Evolutionary conservation across 2,329 filamentous ascomycete species (phyloP), one percentile per base, ranked within the genome.

Genomic region (Phyllosticta capitalensis): DNA sequence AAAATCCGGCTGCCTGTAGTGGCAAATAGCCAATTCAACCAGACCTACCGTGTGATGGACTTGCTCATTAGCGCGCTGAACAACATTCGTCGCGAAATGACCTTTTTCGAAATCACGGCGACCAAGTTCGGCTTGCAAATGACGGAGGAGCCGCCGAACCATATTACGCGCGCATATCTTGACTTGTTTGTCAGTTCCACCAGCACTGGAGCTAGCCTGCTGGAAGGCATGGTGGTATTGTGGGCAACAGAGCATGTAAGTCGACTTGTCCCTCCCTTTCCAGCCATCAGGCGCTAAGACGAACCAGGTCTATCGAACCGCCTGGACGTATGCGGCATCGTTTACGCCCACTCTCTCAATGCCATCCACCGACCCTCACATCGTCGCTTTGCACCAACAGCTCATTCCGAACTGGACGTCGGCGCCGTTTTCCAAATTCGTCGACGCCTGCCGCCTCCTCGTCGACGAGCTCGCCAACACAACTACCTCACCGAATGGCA

Each of bases 161-260:
- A 74, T 2, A 78, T 81, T 48, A 83, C 81, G 0, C 75, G 76
- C 55, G 79, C 78, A 6, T 79, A 83, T 64, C 73, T 82, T n/a
- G 81, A 83, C 67, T 71, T 84, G 20, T 80, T 89, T 4, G 80
- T 84, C 59, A 79, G 77, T n/a, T 79, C 78, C 3, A 76, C 81
- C 12, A 77, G 78, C 55, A 73, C 78, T 0, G 76, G 75, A 7
- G 75, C 76, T 2, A 78, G 73, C 1, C 68, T 89, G 67, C 73
- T 91, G 2, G 86, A 90, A 68, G 86, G 85, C 5, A 77, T 89
- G 62, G 80, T 89, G 2, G 79, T 89, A n/a, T 80, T 91, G 22
- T 92, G 87, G 84, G 84, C 83, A n/a, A 90, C 86, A 1, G 88
- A 92, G 72, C 83, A 79, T 63, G 76, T 78, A 72, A 52, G 74